Percentiles rank a stretch among this genome's conserved stretches.
phyloP scores from a whole-genome alignment of 1,139 yeast genomes.

The Pichia sp. region DNA sequence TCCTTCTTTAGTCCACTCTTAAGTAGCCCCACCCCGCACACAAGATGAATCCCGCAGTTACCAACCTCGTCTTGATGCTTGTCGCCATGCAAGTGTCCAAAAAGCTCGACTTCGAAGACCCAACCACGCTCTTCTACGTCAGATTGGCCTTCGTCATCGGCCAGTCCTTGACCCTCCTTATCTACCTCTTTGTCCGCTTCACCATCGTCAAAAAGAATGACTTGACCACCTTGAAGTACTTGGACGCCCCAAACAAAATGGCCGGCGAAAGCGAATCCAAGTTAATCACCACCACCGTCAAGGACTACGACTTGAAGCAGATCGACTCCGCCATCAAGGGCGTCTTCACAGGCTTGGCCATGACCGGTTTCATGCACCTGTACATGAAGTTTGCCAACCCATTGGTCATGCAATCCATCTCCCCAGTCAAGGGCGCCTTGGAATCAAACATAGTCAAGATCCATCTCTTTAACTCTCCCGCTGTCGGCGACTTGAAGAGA shows the following conservation, averaged over 20 bases:
- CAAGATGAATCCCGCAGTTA: slow-evolving; percentile 75
- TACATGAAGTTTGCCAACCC: slow-evolving; percentile 99
- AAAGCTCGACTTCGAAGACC: slow-evolving; percentile 85
- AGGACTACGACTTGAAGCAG: slow-evolving; percentile 90
- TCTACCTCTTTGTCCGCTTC: slow-evolving; percentile 62
- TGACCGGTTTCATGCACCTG: slow-evolving; percentile 98
- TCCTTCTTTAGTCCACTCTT: background rate
- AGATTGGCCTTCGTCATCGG: slow-evolving; percentile 69
- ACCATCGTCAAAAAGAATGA: slow-evolving; percentile 75
- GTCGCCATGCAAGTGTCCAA: slow-evolving; percentile 96
- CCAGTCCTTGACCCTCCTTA: slow-evolving; percentile 58
- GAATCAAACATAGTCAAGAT: slow-evolving; percentile 91
- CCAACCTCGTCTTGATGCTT: slow-evolving; percentile 87
- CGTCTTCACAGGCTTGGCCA: slow-evolving; percentile 83
- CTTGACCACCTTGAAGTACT: slow-evolving; percentile 85
- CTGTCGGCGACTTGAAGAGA: slow-evolving; percentile 90
- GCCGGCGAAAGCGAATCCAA: slow-evolving; percentile 71
- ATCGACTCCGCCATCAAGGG: slow-evolving; percentile 74
- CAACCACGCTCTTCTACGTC: slow-evolving; percentile 66
- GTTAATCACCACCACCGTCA: slow-evolving; percentile 81
- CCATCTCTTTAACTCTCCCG: slow-evolving; percentile 79
- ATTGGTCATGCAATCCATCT: slow-evolving; percentile 86
- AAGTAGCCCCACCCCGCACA: background rate
- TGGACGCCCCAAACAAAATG: slow-evolving; percentile 80
- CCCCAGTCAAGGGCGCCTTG: slow-evolving; percentile 84